Conservation (phyloP, 108 stramenopile species). For the Cyclostephanos invisitatus region DNA sequence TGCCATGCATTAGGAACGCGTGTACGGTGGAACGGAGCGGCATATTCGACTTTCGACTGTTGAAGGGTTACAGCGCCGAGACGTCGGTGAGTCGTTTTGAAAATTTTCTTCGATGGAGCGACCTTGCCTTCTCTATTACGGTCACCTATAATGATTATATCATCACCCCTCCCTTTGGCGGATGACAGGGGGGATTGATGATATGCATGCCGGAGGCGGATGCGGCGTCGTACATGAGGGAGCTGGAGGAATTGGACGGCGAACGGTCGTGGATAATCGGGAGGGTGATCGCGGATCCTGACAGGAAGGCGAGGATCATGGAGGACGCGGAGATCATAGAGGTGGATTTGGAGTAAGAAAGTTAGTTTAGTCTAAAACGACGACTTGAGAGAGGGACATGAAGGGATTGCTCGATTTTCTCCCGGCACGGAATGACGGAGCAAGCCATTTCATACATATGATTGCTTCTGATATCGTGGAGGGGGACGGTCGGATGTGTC, state of each 20-base stretch:
- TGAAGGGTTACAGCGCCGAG: constrained; percentile 77
- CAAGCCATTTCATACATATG: not conserved
- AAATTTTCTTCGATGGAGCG: too few species aligned
- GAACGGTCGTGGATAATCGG: constrained; percentile 82
- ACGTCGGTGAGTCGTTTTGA: constrained; percentile 42
- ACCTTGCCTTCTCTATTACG: too few species aligned
- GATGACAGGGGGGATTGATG: constrained; percentile 66
- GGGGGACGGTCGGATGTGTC: not conserved
- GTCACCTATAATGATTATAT: too few species aligned
- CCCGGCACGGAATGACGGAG: constrained; percentile 39
- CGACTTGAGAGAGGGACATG: not conserved
- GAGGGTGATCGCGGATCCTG: constrained; percentile 47
- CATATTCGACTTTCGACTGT: constrained; percentile 73
- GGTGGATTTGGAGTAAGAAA: constrained; percentile 27
- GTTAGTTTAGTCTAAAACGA: not conserved
- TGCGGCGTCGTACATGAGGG: constrained; percentile 60
- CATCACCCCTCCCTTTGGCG: too few species aligned
- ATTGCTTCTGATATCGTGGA: constrained; percentile 36
- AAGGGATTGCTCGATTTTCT: constrained; percentile 3
- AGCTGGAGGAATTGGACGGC: constrained; percentile 72
- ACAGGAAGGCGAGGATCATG: constrained; percentile 65
- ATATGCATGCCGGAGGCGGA: constrained; percentile 68
- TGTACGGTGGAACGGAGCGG: constrained; percentile 58
- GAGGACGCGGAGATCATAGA: constrained; percentile 63
- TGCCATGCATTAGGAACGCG: constrained; percentile 73